Conservation (phyloP, 257 asterid genomes). For the Solanum habrochaites region DNA sequence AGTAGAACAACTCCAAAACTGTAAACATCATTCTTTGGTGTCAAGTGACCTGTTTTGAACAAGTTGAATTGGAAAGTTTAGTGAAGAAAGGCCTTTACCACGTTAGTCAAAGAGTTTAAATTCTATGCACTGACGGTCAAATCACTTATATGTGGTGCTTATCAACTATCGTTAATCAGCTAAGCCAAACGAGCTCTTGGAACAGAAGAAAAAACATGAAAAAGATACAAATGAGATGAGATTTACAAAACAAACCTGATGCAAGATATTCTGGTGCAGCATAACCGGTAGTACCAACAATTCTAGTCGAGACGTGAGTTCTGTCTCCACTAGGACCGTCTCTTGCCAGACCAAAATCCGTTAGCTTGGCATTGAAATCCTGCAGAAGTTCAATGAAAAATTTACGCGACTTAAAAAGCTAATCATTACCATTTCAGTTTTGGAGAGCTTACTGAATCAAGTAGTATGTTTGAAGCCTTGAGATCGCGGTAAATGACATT, state of each 20-base stretch:
- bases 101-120: background rate
- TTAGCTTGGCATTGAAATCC: slow-evolving; percentile 62
- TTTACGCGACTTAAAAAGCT: background rate
- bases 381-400: slow-evolving; percentile 7
- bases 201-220: background rate
- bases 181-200: no score
- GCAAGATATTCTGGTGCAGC: slow-evolving; percentile 72
- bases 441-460: slow-evolving; percentile 39
- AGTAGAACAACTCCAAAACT: slow-evolving; percentile 31
- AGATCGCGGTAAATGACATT: slow-evolving; percentile 59
- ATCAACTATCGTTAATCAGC: background rate
- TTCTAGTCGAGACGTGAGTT: slow-evolving; percentile 69
- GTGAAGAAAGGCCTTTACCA: background rate
- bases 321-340: slow-evolving; percentile 58
- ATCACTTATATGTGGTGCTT: background rate
- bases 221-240: background rate
- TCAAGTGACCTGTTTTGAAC: slow-evolving; percentile 23
- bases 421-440: background rate
- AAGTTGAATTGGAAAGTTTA: background rate
- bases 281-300: slow-evolving; percentile 57
- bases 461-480: slow-evolving; percentile 53
- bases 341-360: slow-evolving; percentile 74
- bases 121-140: background rate
- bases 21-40: slow-evolving; percentile 38
- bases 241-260: slow-evolving; percentile 20